These are phyloP conservation scores for Chenopodium suecicum DNA, from an alignment of 148 eudicot species.

Conservation along the genomic window DNA sequence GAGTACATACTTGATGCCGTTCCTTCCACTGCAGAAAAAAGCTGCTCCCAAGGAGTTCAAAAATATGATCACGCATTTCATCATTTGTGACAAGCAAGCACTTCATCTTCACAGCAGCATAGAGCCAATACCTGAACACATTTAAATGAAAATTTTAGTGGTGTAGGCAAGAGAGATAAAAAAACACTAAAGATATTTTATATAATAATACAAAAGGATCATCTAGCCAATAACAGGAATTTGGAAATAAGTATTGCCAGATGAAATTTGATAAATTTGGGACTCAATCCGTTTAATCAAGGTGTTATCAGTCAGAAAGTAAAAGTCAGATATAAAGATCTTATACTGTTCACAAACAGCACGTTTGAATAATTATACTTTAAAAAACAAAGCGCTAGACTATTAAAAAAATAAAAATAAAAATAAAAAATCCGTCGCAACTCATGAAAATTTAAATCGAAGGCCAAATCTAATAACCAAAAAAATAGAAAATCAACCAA, in stretches of 20 bases:
- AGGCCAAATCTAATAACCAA: not conserved
- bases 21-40: conserved; percentile 92
- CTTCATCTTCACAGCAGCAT: conserved; percentile 88
- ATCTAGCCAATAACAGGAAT: not conserved
- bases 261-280: not conserved
- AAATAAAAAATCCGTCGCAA: too few species aligned
- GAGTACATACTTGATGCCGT: conserved; percentile 73
- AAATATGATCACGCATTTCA: conserved; percentile 98
- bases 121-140: conserved; percentile 87
- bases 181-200: not conserved
- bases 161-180: not conserved
- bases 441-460: not conserved
- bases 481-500: not conserved
- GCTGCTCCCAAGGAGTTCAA: conserved; percentile 86
- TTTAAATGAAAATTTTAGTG: not conserved
- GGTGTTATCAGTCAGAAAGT: too few species aligned
- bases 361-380: too few species aligned
- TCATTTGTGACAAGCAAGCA: conserved; percentile 94
- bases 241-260: not conserved
- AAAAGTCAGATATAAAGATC: too few species aligned
- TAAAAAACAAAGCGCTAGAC: too few species aligned
- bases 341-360: too few species aligned
- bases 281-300: too few species aligned
- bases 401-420: too few species aligned
- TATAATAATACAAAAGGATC: not conserved